These are phyloP conservation scores for Paramecium bursaria DNA, from an alignment of 73 alveolate genomes.

Conservation along the genomic window DNA sequence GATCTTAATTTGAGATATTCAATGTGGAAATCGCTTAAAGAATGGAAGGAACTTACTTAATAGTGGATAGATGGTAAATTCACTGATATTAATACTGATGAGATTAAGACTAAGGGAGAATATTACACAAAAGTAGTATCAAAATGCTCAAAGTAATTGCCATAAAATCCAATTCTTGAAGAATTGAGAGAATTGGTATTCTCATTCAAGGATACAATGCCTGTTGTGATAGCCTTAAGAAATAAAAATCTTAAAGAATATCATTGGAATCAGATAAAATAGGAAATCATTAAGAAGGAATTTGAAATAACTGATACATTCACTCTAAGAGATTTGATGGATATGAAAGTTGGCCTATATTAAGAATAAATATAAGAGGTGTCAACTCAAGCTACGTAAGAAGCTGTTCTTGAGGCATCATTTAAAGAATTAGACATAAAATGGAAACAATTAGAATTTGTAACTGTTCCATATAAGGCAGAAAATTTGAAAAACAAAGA, in stretches of 20 bases:
- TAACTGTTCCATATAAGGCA: conserved; percentile 67
- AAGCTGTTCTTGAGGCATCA: conserved; percentile 88
- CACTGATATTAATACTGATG: conserved; percentile 83
- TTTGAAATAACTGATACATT: conserved; percentile 77
- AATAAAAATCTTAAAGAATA: conserved; percentile 76
- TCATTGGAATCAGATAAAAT: conserved; percentile 85
- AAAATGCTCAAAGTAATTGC: conserved; percentile 73
- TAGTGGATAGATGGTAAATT: conserved; percentile 83
- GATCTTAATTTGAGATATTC: conserved; percentile 77
- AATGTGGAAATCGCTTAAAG: conserved; percentile 86
- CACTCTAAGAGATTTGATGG: conserved; percentile 81
- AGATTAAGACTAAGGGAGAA: conserved; percentile 80
- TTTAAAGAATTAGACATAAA: conserved; percentile 85
- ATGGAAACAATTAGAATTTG: conserved; percentile 93
- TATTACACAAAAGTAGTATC: conserved; percentile 73
- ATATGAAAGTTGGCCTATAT: conserved; percentile 76
- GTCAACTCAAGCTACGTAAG: conserved; percentile 84
- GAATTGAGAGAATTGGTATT: conserved; percentile 78
- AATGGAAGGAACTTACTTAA: conserved; percentile 76
- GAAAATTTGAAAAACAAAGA: conserved; percentile 88
- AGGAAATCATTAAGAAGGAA: conserved; percentile 67
- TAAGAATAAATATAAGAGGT: conserved; percentile 83
- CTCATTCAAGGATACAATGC: conserved; percentile 86
- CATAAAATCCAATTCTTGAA: conserved; percentile 77
- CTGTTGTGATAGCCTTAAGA: conserved; percentile 86